Conservation (phyloP, 192 early-diverging fungal genomes). For the Umbelopsis isabellina region DNA sequence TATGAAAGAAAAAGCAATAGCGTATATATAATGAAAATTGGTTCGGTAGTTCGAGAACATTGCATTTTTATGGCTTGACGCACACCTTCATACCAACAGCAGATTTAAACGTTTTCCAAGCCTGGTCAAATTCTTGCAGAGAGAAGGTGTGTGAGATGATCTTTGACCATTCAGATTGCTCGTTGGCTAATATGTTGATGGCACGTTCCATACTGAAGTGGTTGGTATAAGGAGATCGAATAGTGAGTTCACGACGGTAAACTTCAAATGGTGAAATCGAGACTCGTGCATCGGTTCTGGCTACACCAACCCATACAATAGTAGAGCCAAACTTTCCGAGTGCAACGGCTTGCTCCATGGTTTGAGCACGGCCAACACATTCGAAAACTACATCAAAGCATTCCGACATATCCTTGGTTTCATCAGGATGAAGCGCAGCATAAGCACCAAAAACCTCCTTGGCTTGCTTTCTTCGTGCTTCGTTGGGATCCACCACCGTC, state of each 20-base stretch:
- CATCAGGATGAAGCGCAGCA: conserved; percentile 29
- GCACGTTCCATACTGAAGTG: conserved; percentile 54
- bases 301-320: conserved; percentile 57
- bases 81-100: conserved; percentile 51
- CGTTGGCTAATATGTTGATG: conserved; percentile 46
- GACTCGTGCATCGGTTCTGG: conserved; percentile 43
- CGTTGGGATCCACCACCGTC: conserved; percentile 47
- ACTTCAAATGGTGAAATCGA: conserved; percentile 52
- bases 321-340: conserved; percentile 50
- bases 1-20: not conserved
- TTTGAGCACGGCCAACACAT: conserved; percentile 51
- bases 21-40: not conserved
- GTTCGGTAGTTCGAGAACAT: not conserved
- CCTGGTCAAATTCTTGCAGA: conserved; percentile 49
- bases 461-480: conserved; percentile 41
- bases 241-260: conserved; percentile 54
- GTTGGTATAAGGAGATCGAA: conserved; percentile 57
- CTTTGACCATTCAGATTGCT: conserved; percentile 44
- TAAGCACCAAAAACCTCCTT: conserved; percentile 36
- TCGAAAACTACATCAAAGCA: conserved; percentile 56
- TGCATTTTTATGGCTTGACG: conserved; percentile 42
- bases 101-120: conserved; percentile 47
- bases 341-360: conserved; percentile 42
- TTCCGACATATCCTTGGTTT: not conserved
- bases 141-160: conserved; percentile 50